Conservation (phyloP, 1,139 yeast genomes). For the Sugiyamaella sp. region DNA sequence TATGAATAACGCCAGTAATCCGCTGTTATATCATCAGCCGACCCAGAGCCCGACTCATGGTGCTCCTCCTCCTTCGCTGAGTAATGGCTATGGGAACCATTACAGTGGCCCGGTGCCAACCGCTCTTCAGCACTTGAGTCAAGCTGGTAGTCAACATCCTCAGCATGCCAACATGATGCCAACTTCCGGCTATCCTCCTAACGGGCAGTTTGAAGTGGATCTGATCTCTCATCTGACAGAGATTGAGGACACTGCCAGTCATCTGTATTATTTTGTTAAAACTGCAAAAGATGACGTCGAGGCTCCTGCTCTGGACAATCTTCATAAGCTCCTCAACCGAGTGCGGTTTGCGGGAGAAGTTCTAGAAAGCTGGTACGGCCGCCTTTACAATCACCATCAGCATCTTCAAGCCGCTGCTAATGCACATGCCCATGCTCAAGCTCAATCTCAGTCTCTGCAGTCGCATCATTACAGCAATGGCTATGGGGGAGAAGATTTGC, state of each 20-base stretch:
- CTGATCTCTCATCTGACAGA: conserved; percentile 27
- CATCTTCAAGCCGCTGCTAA: conserved; percentile 18
- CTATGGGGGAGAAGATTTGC: conserved; percentile 11
- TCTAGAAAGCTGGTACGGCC: conserved; percentile 32
- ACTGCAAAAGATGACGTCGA: conserved; percentile 25
- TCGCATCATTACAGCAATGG: conserved; percentile 14
- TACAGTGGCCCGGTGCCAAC: not conserved
- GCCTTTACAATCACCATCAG: conserved; percentile 27
- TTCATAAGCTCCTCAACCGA: conserved; percentile 29
- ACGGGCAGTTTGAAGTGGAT: conserved; percentile 12
- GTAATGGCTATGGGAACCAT: not conserved
- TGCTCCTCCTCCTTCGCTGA: not conserved
- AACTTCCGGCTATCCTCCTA: not conserved
- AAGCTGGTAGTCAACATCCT: not conserved
- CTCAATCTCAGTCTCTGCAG: conserved; percentile 20
- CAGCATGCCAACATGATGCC: not conserved
- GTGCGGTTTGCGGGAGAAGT: conserved; percentile 29
- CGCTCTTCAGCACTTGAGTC: not conserved
- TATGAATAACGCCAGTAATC: not conserved
- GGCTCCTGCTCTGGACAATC: conserved; percentile 27
- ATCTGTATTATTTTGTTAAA: conserved; percentile 29
- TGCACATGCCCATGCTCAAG: conserved; percentile 19
- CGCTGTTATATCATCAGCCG: not conserved
- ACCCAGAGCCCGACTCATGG: not conserved
- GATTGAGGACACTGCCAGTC: conserved; percentile 31